phyloP scores from a whole-genome alignment of 805 yeast species.

The Saccharomycopsis sp. region DNA sequence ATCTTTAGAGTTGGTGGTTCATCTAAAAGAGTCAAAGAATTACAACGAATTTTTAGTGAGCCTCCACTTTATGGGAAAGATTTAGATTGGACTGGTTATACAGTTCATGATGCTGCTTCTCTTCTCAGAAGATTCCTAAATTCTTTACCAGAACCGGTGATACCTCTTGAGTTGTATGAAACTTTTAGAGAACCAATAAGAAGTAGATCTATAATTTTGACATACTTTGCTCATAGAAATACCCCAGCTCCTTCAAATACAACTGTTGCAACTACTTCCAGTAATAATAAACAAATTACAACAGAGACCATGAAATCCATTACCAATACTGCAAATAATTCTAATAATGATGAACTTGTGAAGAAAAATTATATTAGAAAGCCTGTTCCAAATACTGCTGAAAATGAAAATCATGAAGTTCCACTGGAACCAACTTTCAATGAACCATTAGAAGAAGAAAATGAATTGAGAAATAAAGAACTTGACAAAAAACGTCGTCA shows the following conservation, averaged over 20 bases:
- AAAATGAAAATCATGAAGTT: not conserved
- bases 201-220: conserved; percentile 50
- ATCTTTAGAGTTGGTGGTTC: conserved; percentile 91
- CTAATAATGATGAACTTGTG: not conserved
- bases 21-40: conserved; percentile 73
- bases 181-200: conserved; percentile 66
- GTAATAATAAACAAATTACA: not conserved
- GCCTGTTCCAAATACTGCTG: not conserved
- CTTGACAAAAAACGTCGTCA: conserved; percentile 27
- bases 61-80: conserved; percentile 88
- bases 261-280: conserved; percentile 23
- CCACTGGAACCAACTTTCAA: not conserved
- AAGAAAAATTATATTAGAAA: not conserved
- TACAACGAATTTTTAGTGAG: conserved; percentile 72
- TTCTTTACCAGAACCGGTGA: conserved; percentile 83
- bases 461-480: conserved; percentile 21
- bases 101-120: conserved; percentile 95
- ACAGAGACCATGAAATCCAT: conserved; percentile 3
- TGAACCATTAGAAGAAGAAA: not conserved
- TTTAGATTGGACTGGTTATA: conserved; percentile 84
- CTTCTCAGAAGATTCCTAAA: conserved; percentile 77
- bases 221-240: conserved; percentile 53
- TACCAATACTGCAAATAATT: not conserved
- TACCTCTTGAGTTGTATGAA: conserved; percentile 70
- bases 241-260: conserved; percentile 28